Evolutionary conservation across 2,329 filamentous ascomycete species (phyloP), one percentile per base, ranked within the genome.

Genomic region (Aspergillus puulaauensis): DNA sequence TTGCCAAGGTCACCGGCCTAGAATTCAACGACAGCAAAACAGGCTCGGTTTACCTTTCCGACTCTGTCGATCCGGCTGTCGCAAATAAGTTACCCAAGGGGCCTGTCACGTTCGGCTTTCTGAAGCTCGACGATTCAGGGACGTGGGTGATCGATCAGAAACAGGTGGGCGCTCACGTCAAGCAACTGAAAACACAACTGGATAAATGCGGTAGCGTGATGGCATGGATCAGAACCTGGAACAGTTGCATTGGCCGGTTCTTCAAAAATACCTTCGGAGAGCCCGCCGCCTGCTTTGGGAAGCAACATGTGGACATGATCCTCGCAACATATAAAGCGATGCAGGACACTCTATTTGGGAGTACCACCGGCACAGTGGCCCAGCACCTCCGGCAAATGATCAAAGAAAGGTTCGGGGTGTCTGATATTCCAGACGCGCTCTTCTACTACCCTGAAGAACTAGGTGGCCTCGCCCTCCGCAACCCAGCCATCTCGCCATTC

Each of bases 141-240:
- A 61, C 67, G 9, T 79, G 75, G 73, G 61, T 68, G 4, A 75
- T 79, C 41, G 74, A 80, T 51, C 65, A 73, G 14, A 41, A 57
- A 0, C 65, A 75, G 52, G 75, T 79, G 2, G 65, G 76, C 27
- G 63, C 71, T 23, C 77, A 80, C 53, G 69, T 77, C 47, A 50
- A 59, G 37, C 75, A 79, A 57, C 68, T 80, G 3, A 67, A 67
- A n/a, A 69, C 67, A 8, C 77, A 79, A 53, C 70, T 79, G 0
- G 61, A 68, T 1, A 67, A 68, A 5, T 79, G 77, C 33, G 75
- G 78, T 49, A 83, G 78, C 54, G 70, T 85, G 5, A 79, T 85
- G 50, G 74, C 77, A 15, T 84, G 80, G 76, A 77, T 84, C 4
- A 77, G 82, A 58, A 81, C 80, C 0, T 84, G 81, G 77, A 84